phyloP scores from a whole-genome alignment of 2,329 filamentous ascomycete species.

The Aspergillus hortae region DNA sequence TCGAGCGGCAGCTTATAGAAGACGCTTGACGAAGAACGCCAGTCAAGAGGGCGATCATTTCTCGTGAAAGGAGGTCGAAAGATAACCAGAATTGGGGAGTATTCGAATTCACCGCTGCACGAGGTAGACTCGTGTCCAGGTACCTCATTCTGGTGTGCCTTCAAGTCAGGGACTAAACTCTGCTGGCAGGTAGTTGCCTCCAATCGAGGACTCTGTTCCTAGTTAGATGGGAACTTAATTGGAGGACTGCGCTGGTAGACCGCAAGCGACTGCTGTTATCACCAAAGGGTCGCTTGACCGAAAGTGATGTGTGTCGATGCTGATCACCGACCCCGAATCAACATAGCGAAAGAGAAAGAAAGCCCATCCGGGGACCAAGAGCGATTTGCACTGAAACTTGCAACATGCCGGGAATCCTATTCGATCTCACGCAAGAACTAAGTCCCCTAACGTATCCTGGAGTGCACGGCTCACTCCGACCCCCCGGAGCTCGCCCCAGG shows the following conservation, averaged over 20 bases:
- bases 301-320: slow-evolving; percentile 4
- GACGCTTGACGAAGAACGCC: background rate
- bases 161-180: slow-evolving; percentile 8
- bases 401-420: slow-evolving; percentile 13
- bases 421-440: slow-evolving; percentile 9
- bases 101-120: slow-evolving; percentile 1
- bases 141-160: slow-evolving; percentile 2
- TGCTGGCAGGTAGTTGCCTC: background rate
- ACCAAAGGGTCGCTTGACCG: slow-evolving; percentile 8
- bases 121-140: background rate
- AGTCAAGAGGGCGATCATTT: too few relatives aligned
- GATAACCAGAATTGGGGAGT: background rate
- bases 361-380: slow-evolving; percentile 6
- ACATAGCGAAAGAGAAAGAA: slow-evolving; percentile 5
- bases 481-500: slow-evolving; percentile 7
- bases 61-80: background rate
- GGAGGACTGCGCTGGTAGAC: slow-evolving; percentile 2
- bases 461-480: slow-evolving; percentile 9
- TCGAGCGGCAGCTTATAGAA: background rate
- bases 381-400: slow-evolving; percentile 6
- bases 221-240: slow-evolving; percentile 5
- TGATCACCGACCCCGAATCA: slow-evolving; percentile 12
- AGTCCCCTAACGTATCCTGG: slow-evolving; percentile 4
- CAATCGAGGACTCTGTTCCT: slow-evolving; percentile 1
- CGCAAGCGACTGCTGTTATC: background rate